Percentiles rank a stretch among this genome's conserved stretches.
phyloP scores from a whole-genome alignment of 108 stramenopile genomes.

The Stephanodiscus triporus region DNA sequence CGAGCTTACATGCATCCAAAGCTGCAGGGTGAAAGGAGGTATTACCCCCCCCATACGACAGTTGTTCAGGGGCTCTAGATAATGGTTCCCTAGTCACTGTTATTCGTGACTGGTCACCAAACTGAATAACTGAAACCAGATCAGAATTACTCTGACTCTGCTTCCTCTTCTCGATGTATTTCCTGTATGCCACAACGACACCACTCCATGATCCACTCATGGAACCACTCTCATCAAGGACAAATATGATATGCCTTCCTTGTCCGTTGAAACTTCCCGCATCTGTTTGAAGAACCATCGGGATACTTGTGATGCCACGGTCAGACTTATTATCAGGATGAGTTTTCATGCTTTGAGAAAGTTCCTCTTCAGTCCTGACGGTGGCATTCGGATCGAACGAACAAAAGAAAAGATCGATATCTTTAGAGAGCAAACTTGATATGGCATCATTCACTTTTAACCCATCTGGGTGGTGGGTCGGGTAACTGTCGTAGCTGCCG shows the following conservation, averaged over 20 bases:
- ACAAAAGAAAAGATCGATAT: slow-evolving; percentile 61
- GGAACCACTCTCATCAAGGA: slow-evolving; percentile 63
- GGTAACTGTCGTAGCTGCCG: slow-evolving; percentile 46
- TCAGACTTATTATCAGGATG: slow-evolving; percentile 51
- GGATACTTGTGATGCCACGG: slow-evolving; percentile 36
- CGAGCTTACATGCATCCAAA: slow-evolving; percentile 31
- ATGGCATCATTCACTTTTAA: slow-evolving; percentile 42
- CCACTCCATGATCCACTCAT: slow-evolving; percentile 54
- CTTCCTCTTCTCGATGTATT: slow-evolving; percentile 44
- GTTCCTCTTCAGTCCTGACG: slow-evolving; percentile 44
- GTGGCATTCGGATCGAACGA: slow-evolving; percentile 65
- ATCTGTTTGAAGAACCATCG: slow-evolving; percentile 35
- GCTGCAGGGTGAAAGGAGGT: slow-evolving; percentile 61
- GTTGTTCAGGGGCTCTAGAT: slow-evolving; percentile 26
- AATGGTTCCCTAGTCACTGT: slow-evolving; percentile 37
- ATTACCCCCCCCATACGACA: slow-evolving; percentile 40
- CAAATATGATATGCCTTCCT: slow-evolving; percentile 62
- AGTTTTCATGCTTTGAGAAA: slow-evolving; percentile 29
- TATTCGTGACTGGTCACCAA: slow-evolving; percentile 24
- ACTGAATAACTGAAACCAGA: slow-evolving; percentile 68
- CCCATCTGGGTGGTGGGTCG: slow-evolving; percentile 53
- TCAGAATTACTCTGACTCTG: slow-evolving; percentile 53
- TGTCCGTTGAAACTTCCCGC: neutral
- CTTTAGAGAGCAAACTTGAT: slow-evolving; percentile 42
- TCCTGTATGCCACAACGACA: slow-evolving; percentile 56